Percentiles rank a stretch among this genome's conserved stretches.
These are phyloP conservation scores for Cladosporium sp. DNA, from an alignment of 2,329 filamentous ascomycete genomes.

Conservation along the genomic window DNA sequence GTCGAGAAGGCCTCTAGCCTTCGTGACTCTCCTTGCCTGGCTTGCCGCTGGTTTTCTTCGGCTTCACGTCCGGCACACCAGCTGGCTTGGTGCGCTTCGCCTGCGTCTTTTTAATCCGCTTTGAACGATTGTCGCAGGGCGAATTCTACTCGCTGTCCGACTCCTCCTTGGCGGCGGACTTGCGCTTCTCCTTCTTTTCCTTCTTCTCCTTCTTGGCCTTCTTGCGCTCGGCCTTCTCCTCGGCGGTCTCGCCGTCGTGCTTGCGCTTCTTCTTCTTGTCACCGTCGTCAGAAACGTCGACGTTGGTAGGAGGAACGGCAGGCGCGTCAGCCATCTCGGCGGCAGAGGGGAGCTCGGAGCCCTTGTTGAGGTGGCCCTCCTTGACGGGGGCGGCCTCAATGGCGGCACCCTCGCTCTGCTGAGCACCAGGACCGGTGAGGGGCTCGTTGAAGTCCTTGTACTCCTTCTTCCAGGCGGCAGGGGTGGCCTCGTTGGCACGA, in stretches of 20 bases:
- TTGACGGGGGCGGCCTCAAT: slow-evolving; percentile 39
- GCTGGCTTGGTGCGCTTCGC: slow-evolving; percentile 5
- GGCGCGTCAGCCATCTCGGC: slow-evolving; percentile 39
- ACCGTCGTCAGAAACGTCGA: slow-evolving; percentile 33
- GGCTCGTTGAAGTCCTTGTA: slow-evolving; percentile 85
- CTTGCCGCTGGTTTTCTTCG: not conserved
- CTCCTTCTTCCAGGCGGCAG: slow-evolving; percentile 85
- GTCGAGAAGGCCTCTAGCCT: slow-evolving; percentile 5
- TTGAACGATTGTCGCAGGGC: not conserved
- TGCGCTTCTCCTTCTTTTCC: slow-evolving; percentile 64
- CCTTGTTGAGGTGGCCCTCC: slow-evolving; percentile 39
- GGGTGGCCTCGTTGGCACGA: slow-evolving; percentile 86
- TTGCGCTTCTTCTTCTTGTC: slow-evolving; percentile 52
- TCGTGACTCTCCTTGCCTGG: not conserved
- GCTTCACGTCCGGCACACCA: not conserved
- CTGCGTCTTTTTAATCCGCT: slow-evolving; percentile 5
- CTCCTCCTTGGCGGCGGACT: slow-evolving; percentile 37
- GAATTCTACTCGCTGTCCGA: slow-evolving; percentile 45
- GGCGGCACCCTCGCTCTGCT: slow-evolving; percentile 35
- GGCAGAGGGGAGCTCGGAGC: slow-evolving; percentile 44
- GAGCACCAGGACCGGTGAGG: not conserved
- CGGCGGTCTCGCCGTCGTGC: slow-evolving; percentile 49
- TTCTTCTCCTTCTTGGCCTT: slow-evolving; percentile 84
- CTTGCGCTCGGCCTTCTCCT: slow-evolving; percentile 40
- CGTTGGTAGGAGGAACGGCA: slow-evolving; percentile 32